Evolutionary conservation across 2,329 filamentous ascomycete genomes (phyloP).

Genomic region (Neofusicoccum umdonicola): DNA sequence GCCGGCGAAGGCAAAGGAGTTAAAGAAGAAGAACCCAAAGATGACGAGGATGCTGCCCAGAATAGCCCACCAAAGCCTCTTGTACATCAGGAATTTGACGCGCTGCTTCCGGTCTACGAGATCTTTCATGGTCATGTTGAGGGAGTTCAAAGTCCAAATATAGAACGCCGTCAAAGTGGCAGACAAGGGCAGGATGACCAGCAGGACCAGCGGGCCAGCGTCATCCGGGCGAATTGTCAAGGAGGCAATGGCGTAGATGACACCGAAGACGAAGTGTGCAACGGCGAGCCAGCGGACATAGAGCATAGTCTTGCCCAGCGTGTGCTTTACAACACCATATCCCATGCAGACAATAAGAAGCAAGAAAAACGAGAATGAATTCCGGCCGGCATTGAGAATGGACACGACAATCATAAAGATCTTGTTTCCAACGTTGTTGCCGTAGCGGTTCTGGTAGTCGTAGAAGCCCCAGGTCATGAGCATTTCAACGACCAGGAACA

Average conservation of each 20-base stretch:
- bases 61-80: constrained; percentile 98
- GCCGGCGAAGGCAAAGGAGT: constrained; percentile 91
- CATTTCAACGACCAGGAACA: constrained; percentile 94
- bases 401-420: constrained; percentile 88
- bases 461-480: constrained; percentile 99
- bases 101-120: constrained; percentile 92
- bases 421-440: constrained; percentile 78
- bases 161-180: constrained; percentile 95
- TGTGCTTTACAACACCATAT: constrained; percentile 94
- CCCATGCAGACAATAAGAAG: constrained; percentile 99
- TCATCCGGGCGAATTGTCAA: constrained; percentile 85
- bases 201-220: constrained; percentile 83
- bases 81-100: constrained; percentile 93
- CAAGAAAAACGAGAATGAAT: constrained; percentile 98
- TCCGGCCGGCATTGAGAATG: constrained; percentile 86
- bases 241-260: constrained; percentile 88
- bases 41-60: constrained; percentile 89
- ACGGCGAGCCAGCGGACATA: constrained; percentile 88
- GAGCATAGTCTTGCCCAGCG: constrained; percentile 88
- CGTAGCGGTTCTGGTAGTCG: constrained; percentile 90
- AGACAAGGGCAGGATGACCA: constrained; percentile 89
- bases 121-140: constrained; percentile 94
- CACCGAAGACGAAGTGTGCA: constrained; percentile 89
- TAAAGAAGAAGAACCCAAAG: constrained; percentile 98
- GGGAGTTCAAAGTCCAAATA: constrained; percentile 95